These are phyloP conservation scores for Iris macrosiphon DNA, from an alignment of 106 monocot species.

Conservation along the genomic window DNA sequence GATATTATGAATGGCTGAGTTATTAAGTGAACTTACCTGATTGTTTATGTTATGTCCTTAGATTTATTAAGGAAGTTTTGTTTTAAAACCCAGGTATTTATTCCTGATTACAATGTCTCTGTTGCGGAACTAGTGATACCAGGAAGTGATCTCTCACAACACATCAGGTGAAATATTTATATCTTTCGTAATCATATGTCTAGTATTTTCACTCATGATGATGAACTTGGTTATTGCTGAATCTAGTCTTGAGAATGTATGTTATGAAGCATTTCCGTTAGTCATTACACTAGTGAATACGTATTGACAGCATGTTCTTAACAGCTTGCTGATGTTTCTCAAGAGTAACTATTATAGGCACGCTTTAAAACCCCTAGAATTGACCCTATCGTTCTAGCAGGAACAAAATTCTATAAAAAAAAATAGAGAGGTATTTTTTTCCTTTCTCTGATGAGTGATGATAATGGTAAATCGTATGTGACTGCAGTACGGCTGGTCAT, in stretches of 20 bases:
- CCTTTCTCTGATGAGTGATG: too few species aligned
- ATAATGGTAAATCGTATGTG: background rate
- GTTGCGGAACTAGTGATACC: constrained; percentile 39
- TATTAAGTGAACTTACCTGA: background rate
- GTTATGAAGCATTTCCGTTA: too few species aligned
- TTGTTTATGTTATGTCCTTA: background rate
- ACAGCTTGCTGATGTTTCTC: too few species aligned
- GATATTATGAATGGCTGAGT: background rate
- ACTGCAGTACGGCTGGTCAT: constrained; percentile 36
- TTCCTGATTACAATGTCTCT: constrained; percentile 42
- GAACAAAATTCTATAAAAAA: too few species aligned
- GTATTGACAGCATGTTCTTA: too few species aligned
- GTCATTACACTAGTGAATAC: too few species aligned
- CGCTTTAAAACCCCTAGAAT: too few species aligned
- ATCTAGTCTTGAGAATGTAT: background rate
- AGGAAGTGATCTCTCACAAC: constrained; percentile 41
- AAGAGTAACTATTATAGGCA: too few species aligned
- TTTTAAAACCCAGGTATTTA: constrained; percentile 20
- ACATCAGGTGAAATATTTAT: constrained; percentile 14
- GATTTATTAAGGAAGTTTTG: background rate
- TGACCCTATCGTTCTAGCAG: too few species aligned
- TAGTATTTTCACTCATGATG: too few species aligned
- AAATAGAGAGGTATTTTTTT: too few species aligned
- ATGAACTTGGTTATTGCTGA: background rate
- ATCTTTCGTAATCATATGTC: too few species aligned